Evolutionary conservation across 306 rosid genomes (phyloP), one percentile per base, ranked within the genome.

Genomic region (Quercus ilex): DNA sequence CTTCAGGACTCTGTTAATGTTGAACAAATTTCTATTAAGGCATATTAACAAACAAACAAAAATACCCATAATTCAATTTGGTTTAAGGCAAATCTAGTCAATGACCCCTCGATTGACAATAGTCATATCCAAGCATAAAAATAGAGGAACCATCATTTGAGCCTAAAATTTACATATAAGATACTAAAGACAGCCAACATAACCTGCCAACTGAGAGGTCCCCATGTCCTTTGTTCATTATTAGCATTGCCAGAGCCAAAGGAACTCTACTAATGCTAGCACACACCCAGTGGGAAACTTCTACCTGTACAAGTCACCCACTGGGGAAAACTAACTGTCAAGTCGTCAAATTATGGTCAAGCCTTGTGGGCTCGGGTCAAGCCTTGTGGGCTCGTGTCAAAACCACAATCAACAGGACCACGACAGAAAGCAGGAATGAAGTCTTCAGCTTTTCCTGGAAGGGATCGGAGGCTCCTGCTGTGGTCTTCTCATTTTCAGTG

Each of bases 361-460:
- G 80, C 77, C 72, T 33, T 80, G 17, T 76, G 74, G 55, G 78
- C 78, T 68, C 97, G 92, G 77, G 64, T 78, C 85, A 85, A 72
- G 80, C 77, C 72, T 33, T 80, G 17, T 76, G 74, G 55, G 78
- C 78, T 68, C 97, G 92, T 77, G 64, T 62, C 62, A 92, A 87
- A 82, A 90, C 86, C 87, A 92, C 97, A 23, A 92, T 76, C 78
- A 92, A 74, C 77, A 92, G 69, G 55, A 94, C 94, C 86, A 91
- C 78, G 77, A 94, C 82, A 59, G 94, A 83, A 74, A 94, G 90
- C 83, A 90, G 77, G 86, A 94, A 87, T 1, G 93, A 86, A 26
- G 80, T 76, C 83, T 84, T 85, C 60, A 94, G 83, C 85, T 55
- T 94, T 51, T 89, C 90, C 73, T 79, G 74, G 59, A 89, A 88